Percentiles rank a stretch among this genome's conserved stretches.
phyloP scores from a whole-genome alignment of 805 yeast species.

The Ogataea zsoltii region DNA sequence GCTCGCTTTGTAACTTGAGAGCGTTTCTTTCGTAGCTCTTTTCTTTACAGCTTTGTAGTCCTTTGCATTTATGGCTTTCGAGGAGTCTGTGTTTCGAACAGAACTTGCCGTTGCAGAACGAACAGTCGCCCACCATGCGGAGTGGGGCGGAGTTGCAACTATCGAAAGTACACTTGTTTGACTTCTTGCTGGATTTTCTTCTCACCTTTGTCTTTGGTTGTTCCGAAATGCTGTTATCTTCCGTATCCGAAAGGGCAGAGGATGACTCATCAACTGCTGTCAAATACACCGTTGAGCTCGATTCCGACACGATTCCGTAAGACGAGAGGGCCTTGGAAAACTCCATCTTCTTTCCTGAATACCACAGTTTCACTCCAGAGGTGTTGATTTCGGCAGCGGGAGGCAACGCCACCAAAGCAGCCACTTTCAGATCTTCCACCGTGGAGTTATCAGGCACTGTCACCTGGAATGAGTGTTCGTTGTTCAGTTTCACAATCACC shows the following conservation, averaged over 20 bases:
- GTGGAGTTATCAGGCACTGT: constrained; percentile 55
- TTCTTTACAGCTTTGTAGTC: constrained; percentile 78
- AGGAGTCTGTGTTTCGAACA: constrained; percentile 85
- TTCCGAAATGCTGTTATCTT: constrained; percentile 14
- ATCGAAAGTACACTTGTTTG: constrained; percentile 50
- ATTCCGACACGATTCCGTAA: constrained; percentile 31
- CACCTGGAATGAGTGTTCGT: constrained; percentile 39
- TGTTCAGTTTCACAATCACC: constrained; percentile 43
- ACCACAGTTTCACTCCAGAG: constrained; percentile 31
- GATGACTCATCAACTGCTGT: constrained; percentile 27
- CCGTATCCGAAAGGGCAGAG: constrained; percentile 23
- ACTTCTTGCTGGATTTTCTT: constrained; percentile 39
- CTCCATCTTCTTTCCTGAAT: constrained; percentile 35
- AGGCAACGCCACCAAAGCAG: constrained; percentile 45
- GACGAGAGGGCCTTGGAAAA: constrained; percentile 23
- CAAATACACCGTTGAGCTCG: constrained; percentile 32
- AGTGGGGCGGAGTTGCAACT: constrained; percentile 66
- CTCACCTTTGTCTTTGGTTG: constrained; percentile 28
- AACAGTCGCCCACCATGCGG: constrained; percentile 78
- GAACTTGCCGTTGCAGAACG: constrained; percentile 79
- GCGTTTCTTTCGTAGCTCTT: constrained; percentile 84
- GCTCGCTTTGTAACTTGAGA: constrained; percentile 76
- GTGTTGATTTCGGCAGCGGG: constrained; percentile 14
- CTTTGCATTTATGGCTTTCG: constrained; percentile 82
- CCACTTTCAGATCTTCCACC: constrained; percentile 49